Conservation (phyloP, 2,329 filamentous ascomycete genomes). For the Fusarium newnesense region DNA sequence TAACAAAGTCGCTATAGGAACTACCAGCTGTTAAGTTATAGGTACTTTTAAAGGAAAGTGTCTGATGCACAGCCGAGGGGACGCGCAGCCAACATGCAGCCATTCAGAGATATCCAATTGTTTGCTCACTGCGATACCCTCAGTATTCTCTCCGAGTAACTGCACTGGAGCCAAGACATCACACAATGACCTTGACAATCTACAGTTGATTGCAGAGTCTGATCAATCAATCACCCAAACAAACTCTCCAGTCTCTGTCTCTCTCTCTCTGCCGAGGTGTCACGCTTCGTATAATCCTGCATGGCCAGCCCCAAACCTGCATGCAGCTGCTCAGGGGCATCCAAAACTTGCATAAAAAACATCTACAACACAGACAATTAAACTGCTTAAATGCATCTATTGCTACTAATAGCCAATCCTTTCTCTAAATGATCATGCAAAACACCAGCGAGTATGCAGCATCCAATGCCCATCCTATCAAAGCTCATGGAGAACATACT, state of each 20-base stretch:
- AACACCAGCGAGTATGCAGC: constrained; percentile 29
- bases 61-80: constrained; percentile 6
- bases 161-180: background rate
- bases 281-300: background rate
- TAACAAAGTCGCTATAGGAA: constrained; percentile 15
- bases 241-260: background rate
- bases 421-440: background rate
- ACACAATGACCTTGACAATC: background rate
- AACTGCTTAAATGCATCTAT: background rate
- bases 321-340: constrained; percentile 4
- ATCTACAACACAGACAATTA: background rate
- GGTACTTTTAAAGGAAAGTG: background rate
- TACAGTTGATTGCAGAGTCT: background rate
- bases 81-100: constrained; percentile 1
- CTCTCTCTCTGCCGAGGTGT: background rate
- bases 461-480: constrained; percentile 28
- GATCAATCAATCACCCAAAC: background rate
- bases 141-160: background rate
- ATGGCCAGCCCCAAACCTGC: background rate
- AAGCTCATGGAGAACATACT: constrained; percentile 9
- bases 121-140: background rate
- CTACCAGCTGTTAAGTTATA: background rate
- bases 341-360: background rate
- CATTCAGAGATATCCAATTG: background rate
- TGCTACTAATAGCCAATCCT: background rate